phyloP scores from a whole-genome alignment of 208 protist genomes.

The Leishmania tarentolae region DNA sequence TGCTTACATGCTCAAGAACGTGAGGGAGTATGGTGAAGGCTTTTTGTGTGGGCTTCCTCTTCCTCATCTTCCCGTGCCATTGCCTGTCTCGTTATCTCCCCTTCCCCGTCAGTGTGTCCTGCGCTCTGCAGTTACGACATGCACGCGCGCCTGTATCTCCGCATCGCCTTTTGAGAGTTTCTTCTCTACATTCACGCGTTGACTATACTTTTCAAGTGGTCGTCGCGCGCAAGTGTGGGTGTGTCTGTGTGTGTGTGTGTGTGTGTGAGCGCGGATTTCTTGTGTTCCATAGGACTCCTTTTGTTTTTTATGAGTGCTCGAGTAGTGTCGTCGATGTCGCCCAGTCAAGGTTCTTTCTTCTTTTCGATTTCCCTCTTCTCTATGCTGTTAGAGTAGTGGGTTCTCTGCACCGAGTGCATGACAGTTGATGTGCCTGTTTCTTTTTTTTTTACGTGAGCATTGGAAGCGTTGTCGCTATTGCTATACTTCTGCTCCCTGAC shows the following conservation, averaged over 20 bases:
- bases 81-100: not conserved
- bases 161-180: not conserved
- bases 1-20: not conserved
- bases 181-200: not conserved
- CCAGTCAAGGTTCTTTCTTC: not conserved
- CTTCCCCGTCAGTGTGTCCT: not conserved
- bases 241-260: not conserved
- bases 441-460: not conserved
- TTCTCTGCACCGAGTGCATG: not conserved
- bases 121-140: not conserved
- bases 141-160: not conserved
- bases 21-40: not conserved
- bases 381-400: not conserved
- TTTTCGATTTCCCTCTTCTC: not conserved
- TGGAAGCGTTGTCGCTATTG: conserved; percentile 3
- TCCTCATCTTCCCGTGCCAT: not conserved
- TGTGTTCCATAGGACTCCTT: not conserved
- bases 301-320: not conserved
- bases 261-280: not conserved
- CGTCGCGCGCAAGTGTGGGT: not conserved
- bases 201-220: not conserved
- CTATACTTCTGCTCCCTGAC: not conserved
- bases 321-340: not conserved
- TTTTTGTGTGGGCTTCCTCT: too few species aligned
- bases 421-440: not conserved